Base-by-base conservation (phyloP, 768 basidiomycete species). In the Tulasnella sp. region DNA sequence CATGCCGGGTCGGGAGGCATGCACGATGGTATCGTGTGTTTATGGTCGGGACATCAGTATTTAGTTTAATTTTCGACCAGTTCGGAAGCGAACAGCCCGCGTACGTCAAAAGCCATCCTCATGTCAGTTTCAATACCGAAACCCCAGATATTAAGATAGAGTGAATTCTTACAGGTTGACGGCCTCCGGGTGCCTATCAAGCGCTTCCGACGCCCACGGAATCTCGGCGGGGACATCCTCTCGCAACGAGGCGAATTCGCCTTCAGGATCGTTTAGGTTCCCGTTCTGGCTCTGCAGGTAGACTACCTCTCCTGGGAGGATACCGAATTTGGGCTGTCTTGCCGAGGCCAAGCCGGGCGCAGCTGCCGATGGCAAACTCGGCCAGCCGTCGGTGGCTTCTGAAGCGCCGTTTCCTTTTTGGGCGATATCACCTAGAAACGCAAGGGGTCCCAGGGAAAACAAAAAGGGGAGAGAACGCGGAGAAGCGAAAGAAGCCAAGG, bases 281-380 rank as follows among this genome's bases (percentile, higher is more conserved):
- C 96, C 96, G 84, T 97, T 95, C 85, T 98, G 96, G 5, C 93
- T 94, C 85, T 98, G 96, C 3, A 98, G 88, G 85, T 97, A 97
- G 82, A 88, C 86, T 22, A 93, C 89, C 64, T 89, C 86, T 84
- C 82, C 73, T 83, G 16, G 83, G 82, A 34, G 50, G 54, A 4
- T 82, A 82, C 20, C 83, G 82, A 8, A 72, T 74, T 12, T 74
- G n/a, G 76, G 22, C 41, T 34, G 24, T 75, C 48, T 31, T 41
- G 31, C 46, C 42, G 80, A 46, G 46, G 76, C 74, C 16, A n/a
- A 82, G 9, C 40, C 11, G 7, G 58, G 16, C 72, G 72, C 1
- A 8, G 37, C 34, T 37, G 37, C 72, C 24, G 34, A 69, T 44
- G 74, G n/a, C 74, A 42, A 75, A 75, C n/a, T 50, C 74, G 42